Conservation (phyloP, 2,329 filamentous ascomycete genomes). For the Aspergillus aculeatinus region DNA sequence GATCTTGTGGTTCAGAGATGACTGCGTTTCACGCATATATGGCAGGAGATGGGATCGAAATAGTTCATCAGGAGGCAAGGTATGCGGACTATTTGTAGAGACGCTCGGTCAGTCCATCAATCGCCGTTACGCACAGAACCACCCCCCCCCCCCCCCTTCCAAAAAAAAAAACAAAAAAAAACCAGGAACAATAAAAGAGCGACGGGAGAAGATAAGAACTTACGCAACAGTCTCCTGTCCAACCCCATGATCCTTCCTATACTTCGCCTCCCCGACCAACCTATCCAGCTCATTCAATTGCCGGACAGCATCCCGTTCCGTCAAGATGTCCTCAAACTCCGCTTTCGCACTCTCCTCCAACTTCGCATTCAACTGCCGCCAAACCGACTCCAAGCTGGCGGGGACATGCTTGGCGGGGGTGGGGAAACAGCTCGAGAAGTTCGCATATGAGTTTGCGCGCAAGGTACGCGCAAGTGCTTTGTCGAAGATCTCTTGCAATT, state of each 20-base stretch:
- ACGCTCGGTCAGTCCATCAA: not conserved
- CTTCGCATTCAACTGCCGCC: constrained; percentile 59
- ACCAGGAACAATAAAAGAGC: not conserved
- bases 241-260: constrained; percentile 48
- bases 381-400: constrained; percentile 56
- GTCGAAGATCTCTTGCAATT: constrained; percentile 60
- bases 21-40: constrained; percentile 52
- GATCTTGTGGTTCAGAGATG: constrained; percentile 52
- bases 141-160: not conserved
- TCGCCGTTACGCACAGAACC: not conserved
- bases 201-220: constrained; percentile 28
- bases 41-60: constrained; percentile 60
- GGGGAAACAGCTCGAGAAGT: constrained; percentile 64
- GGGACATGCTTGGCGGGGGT: constrained; percentile 60
- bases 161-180: not conserved
- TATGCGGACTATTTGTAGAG: constrained; percentile 52
- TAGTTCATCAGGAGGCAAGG: constrained; percentile 55
- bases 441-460: constrained; percentile 60
- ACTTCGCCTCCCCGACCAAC: constrained; percentile 58
- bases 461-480: constrained; percentile 60
- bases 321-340: constrained; percentile 62
- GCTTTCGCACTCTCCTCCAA: constrained; percentile 57
- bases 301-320: constrained; percentile 56
- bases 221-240: constrained; percentile 48
- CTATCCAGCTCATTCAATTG: constrained; percentile 62